Evolutionary conservation across 345 rosid species (phyloP).

Genomic region (Turnera subulata): DNA sequence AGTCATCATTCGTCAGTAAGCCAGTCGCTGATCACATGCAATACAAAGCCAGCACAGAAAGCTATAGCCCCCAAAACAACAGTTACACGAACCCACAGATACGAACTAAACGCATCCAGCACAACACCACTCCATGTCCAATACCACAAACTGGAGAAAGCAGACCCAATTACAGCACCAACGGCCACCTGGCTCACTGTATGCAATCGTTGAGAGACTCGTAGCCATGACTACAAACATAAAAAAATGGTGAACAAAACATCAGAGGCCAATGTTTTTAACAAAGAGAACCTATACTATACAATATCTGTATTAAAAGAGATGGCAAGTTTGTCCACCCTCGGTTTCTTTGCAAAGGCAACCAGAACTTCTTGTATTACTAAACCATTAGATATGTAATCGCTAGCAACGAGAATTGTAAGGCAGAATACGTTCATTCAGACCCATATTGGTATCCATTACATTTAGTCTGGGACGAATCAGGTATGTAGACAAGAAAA

Average conservation of each 20-base stretch:
- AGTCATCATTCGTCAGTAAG: slow-evolving; percentile 39
- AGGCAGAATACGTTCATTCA: no score
- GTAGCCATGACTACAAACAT: slow-evolving; percentile 58
- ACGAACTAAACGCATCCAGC: slow-evolving; percentile 45
- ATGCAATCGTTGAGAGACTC: slow-evolving; percentile 70
- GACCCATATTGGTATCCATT: neutral
- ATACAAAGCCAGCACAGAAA: slow-evolving; percentile 42
- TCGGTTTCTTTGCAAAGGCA: neutral
- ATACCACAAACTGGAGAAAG: slow-evolving; percentile 56
- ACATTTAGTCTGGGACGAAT: neutral
- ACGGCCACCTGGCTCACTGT: slow-evolving; percentile 63
- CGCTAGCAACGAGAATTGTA: neutral
- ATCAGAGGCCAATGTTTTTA: slow-evolving; percentile 1
- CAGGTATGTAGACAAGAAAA: neutral
- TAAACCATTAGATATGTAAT: neutral
- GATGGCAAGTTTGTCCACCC: neutral
- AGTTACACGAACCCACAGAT: slow-evolving; percentile 34
- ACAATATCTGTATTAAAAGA: no score
- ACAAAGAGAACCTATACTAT: no score
- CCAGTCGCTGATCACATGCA: slow-evolving; percentile 46
- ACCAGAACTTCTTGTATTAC: neutral
- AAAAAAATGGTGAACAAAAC: neutral
- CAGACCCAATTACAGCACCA: slow-evolving; percentile 54
- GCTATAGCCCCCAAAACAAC: slow-evolving; percentile 42
- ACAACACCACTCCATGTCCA: slow-evolving; percentile 47